phyloP scores from a whole-genome alignment of 176 grass and related monocot species.

The Hsuehochloa calcarea region DNA sequence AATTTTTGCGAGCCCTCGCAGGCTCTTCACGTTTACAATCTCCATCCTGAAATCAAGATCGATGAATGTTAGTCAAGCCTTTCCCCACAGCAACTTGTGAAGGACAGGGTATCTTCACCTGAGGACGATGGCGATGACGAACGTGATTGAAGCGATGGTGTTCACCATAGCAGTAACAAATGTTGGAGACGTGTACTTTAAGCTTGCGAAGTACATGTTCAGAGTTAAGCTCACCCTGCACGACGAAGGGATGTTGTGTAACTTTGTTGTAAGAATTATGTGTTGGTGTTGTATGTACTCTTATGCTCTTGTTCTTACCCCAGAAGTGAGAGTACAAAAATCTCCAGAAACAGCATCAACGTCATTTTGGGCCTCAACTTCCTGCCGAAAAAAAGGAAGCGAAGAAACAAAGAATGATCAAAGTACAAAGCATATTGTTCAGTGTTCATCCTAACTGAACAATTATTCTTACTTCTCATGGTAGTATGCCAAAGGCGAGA shows the following conservation, averaged over 20 bases:
- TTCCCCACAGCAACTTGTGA: too few relatives aligned
- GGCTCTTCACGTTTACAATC: slow-evolving; percentile 59
- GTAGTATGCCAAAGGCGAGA: slow-evolving; percentile 76
- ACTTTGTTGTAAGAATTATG: background rate
- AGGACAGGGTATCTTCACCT: slow-evolving; percentile 19
- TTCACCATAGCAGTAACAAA: slow-evolving; percentile 80
- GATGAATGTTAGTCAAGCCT: background rate
- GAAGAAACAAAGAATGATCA: background rate
- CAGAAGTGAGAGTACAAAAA: slow-evolving; percentile 69
- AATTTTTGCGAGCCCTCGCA: slow-evolving; percentile 59
- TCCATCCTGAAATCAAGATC: slow-evolving; percentile 55
- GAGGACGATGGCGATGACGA: slow-evolving; percentile 77
- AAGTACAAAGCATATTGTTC: background rate
- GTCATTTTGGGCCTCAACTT: slow-evolving; percentile 78
- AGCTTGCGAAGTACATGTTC: slow-evolving; percentile 91
- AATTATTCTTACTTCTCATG: slow-evolving; percentile 61
- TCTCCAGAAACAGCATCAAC: slow-evolving; percentile 67
- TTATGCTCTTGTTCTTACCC: slow-evolving; percentile 48
- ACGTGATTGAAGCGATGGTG: slow-evolving; percentile 70
- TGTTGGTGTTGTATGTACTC: background rate
- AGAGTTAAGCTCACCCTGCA: slow-evolving; percentile 78
- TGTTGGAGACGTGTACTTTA: slow-evolving; percentile 82
- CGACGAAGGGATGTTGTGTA: background rate
- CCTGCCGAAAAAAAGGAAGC: slow-evolving; percentile 26
- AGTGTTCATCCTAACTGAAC: background rate